phyloP scores from a whole-genome alignment of 768 basidiomycete genomes.

The Boletellus emodensis region DNA sequence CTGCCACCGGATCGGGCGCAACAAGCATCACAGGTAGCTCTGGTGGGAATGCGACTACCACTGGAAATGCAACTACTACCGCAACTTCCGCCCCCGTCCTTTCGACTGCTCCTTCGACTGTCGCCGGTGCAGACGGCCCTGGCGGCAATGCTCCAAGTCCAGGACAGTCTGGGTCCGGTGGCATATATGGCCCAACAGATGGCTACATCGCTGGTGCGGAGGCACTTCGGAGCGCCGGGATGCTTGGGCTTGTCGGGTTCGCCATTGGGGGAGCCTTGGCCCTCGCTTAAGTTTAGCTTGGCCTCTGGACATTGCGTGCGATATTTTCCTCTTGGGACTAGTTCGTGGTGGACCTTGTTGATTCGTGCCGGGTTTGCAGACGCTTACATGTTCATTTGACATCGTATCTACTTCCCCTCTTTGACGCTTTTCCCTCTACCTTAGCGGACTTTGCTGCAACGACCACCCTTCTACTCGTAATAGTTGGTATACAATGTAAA shows the following conservation, averaged over 20 bases:
- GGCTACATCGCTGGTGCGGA: slow-evolving; percentile 57
- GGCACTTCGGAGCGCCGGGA: slow-evolving; percentile 42
- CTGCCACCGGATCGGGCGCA: slow-evolving; percentile 19
- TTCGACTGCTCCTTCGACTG: slow-evolving; percentile 56
- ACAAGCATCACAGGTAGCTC: slow-evolving; percentile 14
- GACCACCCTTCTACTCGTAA: slow-evolving; percentile 14
- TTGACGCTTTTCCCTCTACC: slow-evolving; percentile 23
- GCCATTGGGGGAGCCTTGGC: slow-evolving; percentile 48
- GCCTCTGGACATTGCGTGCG: slow-evolving; percentile 3
- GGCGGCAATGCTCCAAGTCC: slow-evolving; percentile 52
- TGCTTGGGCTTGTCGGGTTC: slow-evolving; percentile 44
- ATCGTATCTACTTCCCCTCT: slow-evolving; percentile 22
- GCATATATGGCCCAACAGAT: slow-evolving; percentile 65
- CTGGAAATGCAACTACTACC: slow-evolving; percentile 31
- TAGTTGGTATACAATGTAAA: slow-evolving; percentile 23
- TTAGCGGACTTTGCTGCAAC: slow-evolving; percentile 18
- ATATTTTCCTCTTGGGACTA: slow-evolving; percentile 14
- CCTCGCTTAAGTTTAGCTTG: slow-evolving; percentile 34
- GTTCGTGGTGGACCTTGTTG: slow-evolving; percentile 11
- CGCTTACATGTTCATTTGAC: slow-evolving; percentile 17
- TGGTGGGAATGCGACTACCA: slow-evolving; percentile 31
- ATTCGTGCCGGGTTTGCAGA: slow-evolving; percentile 15
- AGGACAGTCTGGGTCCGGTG: slow-evolving; percentile 42
- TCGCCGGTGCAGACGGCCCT: slow-evolving; percentile 44
- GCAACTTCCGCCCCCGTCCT: slow-evolving; percentile 8